A percentile compares a stretch with the other conserved stretches of the same genome.
Evolutionary conservation across 257 asterid species (phyloP).

Genomic region (Solanum chiquidenum): DNA sequence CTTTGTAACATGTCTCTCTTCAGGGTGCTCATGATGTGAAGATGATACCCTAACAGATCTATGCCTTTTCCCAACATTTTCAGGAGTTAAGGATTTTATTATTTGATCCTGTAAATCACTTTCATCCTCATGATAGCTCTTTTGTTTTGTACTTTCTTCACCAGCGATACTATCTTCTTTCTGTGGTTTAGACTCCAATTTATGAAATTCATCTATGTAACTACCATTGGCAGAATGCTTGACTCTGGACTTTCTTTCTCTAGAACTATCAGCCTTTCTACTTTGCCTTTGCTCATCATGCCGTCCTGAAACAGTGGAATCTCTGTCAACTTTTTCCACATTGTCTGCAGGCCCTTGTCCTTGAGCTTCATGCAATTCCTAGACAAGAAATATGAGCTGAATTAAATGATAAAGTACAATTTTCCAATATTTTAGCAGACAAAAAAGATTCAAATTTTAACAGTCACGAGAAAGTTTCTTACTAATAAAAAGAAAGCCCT

Average conservation of each 20-base stretch:
- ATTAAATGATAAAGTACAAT: neutral
- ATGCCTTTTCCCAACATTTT: constrained; percentile 18
- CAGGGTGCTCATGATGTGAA: constrained; percentile 20
- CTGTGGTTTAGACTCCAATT: constrained; percentile 1
- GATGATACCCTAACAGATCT: constrained; percentile 12
- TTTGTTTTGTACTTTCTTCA: constrained; percentile 16
- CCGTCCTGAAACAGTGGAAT: constrained; percentile 8
- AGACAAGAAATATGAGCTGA: constrained; percentile 5
- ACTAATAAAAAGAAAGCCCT: constrained; percentile 74
- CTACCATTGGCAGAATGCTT: constrained; percentile 30
- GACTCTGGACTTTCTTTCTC: constrained; percentile 14
- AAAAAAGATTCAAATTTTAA: constrained; percentile 3
- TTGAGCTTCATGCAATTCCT: constrained; percentile 28
- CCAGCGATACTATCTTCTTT: constrained; percentile 4
- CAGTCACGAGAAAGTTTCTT: constrained; percentile 28
- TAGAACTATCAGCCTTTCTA: neutral
- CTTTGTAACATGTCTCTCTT: constrained; percentile 26
- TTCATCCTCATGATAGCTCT: constrained; percentile 14
- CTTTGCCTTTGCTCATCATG: constrained; percentile 24
- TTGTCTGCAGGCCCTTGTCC: constrained; percentile 4
- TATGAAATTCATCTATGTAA: constrained; percentile 5
- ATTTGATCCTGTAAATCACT: constrained; percentile 16
- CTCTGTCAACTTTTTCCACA: constrained; percentile 12
- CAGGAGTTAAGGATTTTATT: constrained; percentile 24
- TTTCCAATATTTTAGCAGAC: neutral